phyloP scores from a whole-genome alignment of 2,329 filamentous ascomycete genomes.

The Leptosphaerulina australis region DNA sequence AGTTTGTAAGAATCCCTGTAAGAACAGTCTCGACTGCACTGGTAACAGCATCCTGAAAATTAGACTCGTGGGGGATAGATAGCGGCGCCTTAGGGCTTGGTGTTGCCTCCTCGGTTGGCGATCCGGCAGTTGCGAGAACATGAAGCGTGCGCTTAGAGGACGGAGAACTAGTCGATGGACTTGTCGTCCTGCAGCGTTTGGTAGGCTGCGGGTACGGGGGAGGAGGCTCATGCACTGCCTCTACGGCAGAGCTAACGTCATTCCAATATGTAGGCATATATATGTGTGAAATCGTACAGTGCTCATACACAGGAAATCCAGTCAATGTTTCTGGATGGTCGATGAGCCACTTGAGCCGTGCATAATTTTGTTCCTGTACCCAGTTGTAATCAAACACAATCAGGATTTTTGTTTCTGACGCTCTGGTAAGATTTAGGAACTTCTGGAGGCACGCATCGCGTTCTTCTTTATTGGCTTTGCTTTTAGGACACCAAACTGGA shows the following conservation, averaged over 20 bases:
- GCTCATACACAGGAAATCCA: not conserved
- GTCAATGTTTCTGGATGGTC: not conserved
- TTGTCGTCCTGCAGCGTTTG: not conserved
- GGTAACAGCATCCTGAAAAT: not conserved
- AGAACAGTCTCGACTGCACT: not conserved
- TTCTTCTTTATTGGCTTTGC: not conserved
- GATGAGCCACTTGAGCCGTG: not conserved
- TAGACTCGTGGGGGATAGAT: not conserved
- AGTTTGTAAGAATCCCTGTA: not conserved
- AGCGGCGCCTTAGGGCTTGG: not conserved
- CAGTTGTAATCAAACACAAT: conserved; percentile 1
- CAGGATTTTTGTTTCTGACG: not conserved
- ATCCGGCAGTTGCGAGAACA: not conserved
- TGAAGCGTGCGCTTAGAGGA: not conserved
- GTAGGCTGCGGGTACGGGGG: not conserved
- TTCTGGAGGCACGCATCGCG: not conserved
- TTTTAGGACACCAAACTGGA: not conserved
- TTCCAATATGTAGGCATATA: not conserved
- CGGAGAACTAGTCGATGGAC: not conserved
- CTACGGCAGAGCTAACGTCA: not conserved
- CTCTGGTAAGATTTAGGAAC: not conserved
- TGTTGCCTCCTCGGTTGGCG: conserved; percentile 1
- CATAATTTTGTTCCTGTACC: not conserved
- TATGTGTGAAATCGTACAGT: not conserved
- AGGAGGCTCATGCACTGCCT: not conserved